Base-by-base conservation (phyloP, 2,329 filamentous ascomycete genomes). In the Tolypocladium nubicola region DNA sequence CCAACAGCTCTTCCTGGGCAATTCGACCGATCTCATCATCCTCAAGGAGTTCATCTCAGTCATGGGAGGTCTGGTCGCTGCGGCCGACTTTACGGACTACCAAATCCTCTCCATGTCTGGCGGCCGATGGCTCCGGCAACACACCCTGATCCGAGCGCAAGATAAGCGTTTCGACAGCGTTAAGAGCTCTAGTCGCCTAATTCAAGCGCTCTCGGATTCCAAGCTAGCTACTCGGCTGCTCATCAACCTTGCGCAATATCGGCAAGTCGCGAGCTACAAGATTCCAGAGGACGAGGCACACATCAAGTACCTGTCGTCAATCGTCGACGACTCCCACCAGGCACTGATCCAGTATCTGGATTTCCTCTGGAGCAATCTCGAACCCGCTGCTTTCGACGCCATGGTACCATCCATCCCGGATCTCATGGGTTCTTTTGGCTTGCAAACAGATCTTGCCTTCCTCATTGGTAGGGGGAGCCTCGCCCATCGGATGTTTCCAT, bases 21-120 rank as follows among this genome's bases (percentile, higher is more conserved):
- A 96, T 64, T 88, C 91, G 0, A 95, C 89, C 11, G 92, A 97
- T 69, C 79, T 99, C 39, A 90, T 96, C 61, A 89, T 99, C 59
- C 76, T 99, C 47, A 89, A 94, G 67, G 90, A 97, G 67, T 82
- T 99, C 59, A 88, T 97, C 55, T 85, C 85, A 40, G 89, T 89
- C 2, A 97, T 99, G 94, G 90, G 90, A 21, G 95, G 95, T 52
- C 92, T 99, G 59, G 86, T 93, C 14, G 86, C 92, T 4, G 87
- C 93, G 59, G 82, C 86, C 55, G 90, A 92, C 66, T 93, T 96
- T 66, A 97, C 90, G 37, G 93, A 99, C 63, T 77, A 86, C 21
- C 92, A 97, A 71, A 82, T 96, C 35, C 78, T 89, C 61, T 91
- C 90, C 16, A 91, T 99, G 83, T 90, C 89, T 45, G 93, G 92